phyloP scores from a whole-genome alignment of 352 stramenopile species.

The Phytophthora cryptogea region DNA sequence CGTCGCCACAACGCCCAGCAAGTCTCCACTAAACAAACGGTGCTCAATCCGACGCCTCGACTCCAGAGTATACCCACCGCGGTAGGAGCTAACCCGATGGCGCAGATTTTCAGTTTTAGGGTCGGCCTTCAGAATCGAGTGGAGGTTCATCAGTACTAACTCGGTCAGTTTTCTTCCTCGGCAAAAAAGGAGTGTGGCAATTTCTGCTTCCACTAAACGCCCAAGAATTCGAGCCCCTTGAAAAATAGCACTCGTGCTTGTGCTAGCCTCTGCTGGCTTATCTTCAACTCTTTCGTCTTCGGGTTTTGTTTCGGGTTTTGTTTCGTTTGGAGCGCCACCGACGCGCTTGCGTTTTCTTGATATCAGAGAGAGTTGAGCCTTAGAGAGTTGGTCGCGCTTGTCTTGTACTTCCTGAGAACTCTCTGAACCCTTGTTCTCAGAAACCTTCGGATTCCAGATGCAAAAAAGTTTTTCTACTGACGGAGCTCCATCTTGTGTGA shows the following conservation, averaged over 20 bases:
- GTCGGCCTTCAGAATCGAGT: constrained; percentile 59
- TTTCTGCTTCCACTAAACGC: constrained; percentile 83
- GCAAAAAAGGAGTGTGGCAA: constrained; percentile 97
- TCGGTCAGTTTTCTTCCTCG: constrained; percentile 94
- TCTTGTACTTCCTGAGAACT: not conserved
- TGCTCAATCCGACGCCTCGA: constrained; percentile 94
- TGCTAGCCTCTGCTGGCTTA: constrained; percentile 3
- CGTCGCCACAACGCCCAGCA: constrained; percentile 96
- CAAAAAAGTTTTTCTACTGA: constrained; percentile 93
- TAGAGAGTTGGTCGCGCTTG: not conserved
- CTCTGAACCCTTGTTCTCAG: constrained; percentile 11
- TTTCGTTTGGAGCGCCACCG: not conserved
- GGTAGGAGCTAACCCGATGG: constrained; percentile 90
- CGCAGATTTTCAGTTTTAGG: constrained; percentile 36
- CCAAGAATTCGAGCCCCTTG: constrained; percentile 93
- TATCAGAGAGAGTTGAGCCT: not conserved
- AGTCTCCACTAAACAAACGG: constrained; percentile 93
- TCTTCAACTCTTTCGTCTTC: not conserved
- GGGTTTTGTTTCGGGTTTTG: not conserved
- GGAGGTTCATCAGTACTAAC: constrained; percentile 88
- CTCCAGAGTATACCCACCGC: constrained; percentile 94
- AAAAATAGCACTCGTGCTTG: constrained; percentile 75
- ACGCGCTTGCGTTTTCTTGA: constrained; percentile 32
- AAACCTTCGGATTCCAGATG: constrained; percentile 93
- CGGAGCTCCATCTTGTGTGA: constrained; percentile 92